Conservation (phyloP, 2,329 filamentous ascomycete species). For the Exophiala sideris region DNA sequence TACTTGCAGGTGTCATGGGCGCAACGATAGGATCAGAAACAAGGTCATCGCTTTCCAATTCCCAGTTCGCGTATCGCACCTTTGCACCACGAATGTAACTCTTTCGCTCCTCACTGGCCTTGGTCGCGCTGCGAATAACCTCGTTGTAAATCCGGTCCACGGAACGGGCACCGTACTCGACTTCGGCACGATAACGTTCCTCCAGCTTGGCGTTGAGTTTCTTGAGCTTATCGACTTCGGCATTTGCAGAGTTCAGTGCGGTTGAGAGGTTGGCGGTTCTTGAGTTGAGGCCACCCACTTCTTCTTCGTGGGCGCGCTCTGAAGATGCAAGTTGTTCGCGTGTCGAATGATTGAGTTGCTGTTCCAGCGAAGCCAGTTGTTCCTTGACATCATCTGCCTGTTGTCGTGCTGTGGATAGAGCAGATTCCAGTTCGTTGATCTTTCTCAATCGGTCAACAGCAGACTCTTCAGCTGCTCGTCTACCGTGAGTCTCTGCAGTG, state of each 20-base stretch:
- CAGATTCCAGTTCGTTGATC: slow-evolving; percentile 38
- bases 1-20: slow-evolving; percentile 43
- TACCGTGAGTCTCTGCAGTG: slow-evolving; percentile 33
- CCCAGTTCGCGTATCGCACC: slow-evolving; percentile 40
- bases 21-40: slow-evolving; percentile 33
- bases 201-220: slow-evolving; percentile 37
- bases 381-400: slow-evolving; percentile 35
- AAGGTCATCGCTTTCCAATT: slow-evolving; percentile 35
- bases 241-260: slow-evolving; percentile 36
- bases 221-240: slow-evolving; percentile 37
- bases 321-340: slow-evolving; percentile 32
- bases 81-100: slow-evolving; percentile 32
- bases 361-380: slow-evolving; percentile 33
- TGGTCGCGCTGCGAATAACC: slow-evolving; percentile 32
- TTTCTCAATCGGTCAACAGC: slow-evolving; percentile 35
- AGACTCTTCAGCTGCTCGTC: slow-evolving; percentile 35
- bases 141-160: slow-evolving; percentile 39
- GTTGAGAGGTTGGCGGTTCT: slow-evolving; percentile 41
- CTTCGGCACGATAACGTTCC: slow-evolving; percentile 37
- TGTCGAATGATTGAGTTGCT: slow-evolving; percentile 26
- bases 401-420: slow-evolving; percentile 35
- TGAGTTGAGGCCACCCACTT: slow-evolving; percentile 40
- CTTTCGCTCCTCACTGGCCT: slow-evolving; percentile 30
- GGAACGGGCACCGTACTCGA: slow-evolving; percentile 36
- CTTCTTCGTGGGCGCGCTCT: slow-evolving; percentile 34